phyloP scores from a whole-genome alignment of 345 rosid genomes.

The Nasturtium officinale region DNA sequence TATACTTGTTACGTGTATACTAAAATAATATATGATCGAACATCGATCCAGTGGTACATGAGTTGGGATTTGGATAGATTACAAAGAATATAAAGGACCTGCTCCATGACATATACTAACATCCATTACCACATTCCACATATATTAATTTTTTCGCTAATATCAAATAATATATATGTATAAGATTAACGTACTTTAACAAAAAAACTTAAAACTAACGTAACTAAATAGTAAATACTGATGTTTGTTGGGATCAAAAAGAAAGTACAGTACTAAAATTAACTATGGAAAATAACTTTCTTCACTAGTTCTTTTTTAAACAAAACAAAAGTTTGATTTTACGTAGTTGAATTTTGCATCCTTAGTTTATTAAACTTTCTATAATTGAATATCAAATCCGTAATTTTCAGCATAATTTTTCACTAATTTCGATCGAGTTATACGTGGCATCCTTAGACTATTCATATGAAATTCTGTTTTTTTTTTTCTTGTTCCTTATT shows the following conservation, averaged over 20 bases:
- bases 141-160: too few relatives aligned
- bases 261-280: not conserved
- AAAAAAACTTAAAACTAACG: not conserved
- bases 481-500: too few relatives aligned
- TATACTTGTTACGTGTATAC: not conserved
- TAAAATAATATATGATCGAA: not conserved
- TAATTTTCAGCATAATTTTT: too few relatives aligned
- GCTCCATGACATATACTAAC: not conserved
- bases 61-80: slow-evolving; percentile 25
- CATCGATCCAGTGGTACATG: slow-evolving; percentile 10
- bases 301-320: not conserved
- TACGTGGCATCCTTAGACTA: too few relatives aligned
- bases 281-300: not conserved
- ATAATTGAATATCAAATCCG: not conserved
- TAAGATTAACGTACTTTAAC: not conserved
- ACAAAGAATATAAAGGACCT: slow-evolving; percentile 4
- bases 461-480: too few relatives aligned
- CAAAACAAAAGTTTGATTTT: not conserved
- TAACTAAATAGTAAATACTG: not conserved
- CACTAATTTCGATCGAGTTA: not conserved
- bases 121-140: not conserved
- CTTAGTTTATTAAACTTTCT: not conserved
- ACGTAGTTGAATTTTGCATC: not conserved
- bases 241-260: not conserved
- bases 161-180: not conserved